These are phyloP conservation scores for Solanum peruvianum DNA, from an alignment of 257 asterid genomes.

Conservation along the genomic window DNA sequence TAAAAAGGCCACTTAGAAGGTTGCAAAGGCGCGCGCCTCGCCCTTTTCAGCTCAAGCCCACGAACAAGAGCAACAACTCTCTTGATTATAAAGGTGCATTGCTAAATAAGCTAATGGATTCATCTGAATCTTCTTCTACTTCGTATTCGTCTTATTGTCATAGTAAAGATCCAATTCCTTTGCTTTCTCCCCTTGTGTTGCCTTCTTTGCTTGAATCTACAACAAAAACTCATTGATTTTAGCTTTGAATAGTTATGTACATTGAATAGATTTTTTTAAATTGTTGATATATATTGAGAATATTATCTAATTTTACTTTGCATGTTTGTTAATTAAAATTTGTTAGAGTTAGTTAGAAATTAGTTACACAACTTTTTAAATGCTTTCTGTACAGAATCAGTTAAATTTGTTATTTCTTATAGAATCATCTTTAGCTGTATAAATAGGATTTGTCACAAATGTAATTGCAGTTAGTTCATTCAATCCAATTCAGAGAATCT, in stretches of 20 bases:
- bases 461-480: no score
- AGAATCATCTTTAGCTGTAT: no score
- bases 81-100: slow-evolving; percentile 4
- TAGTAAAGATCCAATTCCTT: slow-evolving; percentile 44
- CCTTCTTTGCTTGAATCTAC: slow-evolving; percentile 35
- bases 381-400: no score
- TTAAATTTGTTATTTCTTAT: no score
- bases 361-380: no score
- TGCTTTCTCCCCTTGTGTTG: slow-evolving; percentile 44
- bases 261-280: neutral
- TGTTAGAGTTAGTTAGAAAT: no score
- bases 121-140: neutral
- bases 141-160: slow-evolving; percentile 8
- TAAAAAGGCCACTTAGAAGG: slow-evolving; percentile 1
- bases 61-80: neutral
- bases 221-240: slow-evolving; percentile 7
- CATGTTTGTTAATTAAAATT: no score
- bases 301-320: no score
- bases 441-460: no score
- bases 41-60: slow-evolving; percentile 14
- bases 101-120: neutral
- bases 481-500: no score
- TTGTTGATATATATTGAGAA: neutral
- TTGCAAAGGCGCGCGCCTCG: slow-evolving; percentile 16
- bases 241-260: neutral